Conservation (phyloP, 306 rosid species). For the Gynostemma pentaphyllum region DNA sequence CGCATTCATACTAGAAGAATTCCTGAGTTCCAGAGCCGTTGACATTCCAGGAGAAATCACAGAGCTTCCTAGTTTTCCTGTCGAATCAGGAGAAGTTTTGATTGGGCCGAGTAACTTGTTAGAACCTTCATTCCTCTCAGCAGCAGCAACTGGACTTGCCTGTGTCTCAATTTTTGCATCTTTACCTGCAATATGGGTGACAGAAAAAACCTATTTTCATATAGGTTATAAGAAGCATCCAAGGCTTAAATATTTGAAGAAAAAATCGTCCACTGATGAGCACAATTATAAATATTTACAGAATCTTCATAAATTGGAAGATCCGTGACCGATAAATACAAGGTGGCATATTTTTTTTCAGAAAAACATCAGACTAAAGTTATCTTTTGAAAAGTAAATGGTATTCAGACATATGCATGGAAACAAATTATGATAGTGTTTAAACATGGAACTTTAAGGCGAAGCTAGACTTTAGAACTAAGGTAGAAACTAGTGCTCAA, state of each 20-base stretch:
- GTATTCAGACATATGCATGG: not conserved
- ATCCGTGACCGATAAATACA: not conserved
- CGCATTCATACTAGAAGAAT: constrained; percentile 28
- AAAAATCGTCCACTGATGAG: not conserved
- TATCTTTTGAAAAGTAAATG: not conserved
- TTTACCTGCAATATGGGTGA: constrained; percentile 29
- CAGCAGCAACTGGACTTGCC: constrained; percentile 22
- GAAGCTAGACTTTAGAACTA: not conserved
- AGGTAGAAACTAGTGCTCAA: not conserved
- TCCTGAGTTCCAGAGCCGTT: constrained; percentile 49
- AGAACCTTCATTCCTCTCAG: constrained; percentile 27
- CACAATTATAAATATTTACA: not conserved
- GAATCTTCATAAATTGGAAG: not conserved
- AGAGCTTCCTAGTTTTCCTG: constrained; percentile 37
- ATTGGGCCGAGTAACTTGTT: constrained; percentile 20
- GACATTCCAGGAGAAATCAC: constrained; percentile 55
- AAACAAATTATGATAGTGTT: not conserved
- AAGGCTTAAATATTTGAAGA: not conserved
- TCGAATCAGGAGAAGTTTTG: constrained; percentile 20
- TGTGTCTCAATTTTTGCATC: constrained; percentile 48
- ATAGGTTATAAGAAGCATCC: not conserved
- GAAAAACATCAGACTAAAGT: not conserved
- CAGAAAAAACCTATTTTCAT: not conserved
- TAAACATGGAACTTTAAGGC: not conserved
- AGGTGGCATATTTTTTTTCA: not conserved